Base-by-base conservation (phyloP, 768 basidiomycete genomes). In the Cyclocybe cylindracea region DNA sequence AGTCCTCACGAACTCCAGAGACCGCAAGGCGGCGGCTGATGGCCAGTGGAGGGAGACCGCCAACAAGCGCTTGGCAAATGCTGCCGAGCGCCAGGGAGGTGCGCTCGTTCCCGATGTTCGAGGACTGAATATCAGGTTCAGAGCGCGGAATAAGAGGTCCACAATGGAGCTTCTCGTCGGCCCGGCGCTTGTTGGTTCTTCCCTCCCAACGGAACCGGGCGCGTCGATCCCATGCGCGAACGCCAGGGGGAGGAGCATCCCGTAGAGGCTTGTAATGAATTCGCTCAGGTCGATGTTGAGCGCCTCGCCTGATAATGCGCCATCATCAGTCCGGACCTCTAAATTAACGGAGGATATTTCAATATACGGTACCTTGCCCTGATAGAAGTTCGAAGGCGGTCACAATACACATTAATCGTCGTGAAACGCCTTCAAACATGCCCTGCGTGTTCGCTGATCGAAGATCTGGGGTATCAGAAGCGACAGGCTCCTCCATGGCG, bases 301-400 rank as follows among this genome's bases (percentile, higher is more conserved):
- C n/a, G 96, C 92, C 73, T 99, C 97, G 52, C 94, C 94, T 96
- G 65, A 50, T 54, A 51, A 24, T 5, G 24, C 24, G 5, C 24
- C 24, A 24, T 24, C 24, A 24, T 24, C 24, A 24, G 24, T 24
- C 24, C 24, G 3, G 5, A 24, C 24, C 24, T 5, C 24, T 24
- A 24, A 24, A 51, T 49, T 49, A 29, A 37, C 34, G 35, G 38
- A 48, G 31, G 46, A 46, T n/a, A 40, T 36, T 14, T 53, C 33
- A 38, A 50, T 51, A 48, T 50, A 57, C 61, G 71, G 55, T 53
- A 85, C 96, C 97, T 84, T 99, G 97, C 24, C 97, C 97, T 10
- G 91, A 90, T 38, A 98, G 82, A 43, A 99, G 83, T 64, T 98
- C 94, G 62, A 98, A 98, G n/a, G 96, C 97, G 37, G 97, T 97